phyloP scores from a whole-genome alignment of 345 rosid species.

The Durio zibethinus region DNA sequence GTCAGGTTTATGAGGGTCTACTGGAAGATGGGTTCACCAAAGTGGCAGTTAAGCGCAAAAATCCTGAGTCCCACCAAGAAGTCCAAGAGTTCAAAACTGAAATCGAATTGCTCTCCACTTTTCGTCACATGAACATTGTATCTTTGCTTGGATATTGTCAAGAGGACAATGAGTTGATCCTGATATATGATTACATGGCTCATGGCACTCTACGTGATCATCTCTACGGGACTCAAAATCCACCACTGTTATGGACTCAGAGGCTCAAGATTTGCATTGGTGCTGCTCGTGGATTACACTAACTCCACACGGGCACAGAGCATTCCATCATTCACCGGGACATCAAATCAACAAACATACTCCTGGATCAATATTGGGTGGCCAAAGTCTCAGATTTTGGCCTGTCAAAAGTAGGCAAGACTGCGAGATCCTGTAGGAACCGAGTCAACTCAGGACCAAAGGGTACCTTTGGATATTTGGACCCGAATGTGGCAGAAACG shows the following conservation, averaged over 20 bases:
- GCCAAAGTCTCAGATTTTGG: slow-evolving; percentile 12
- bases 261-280: slow-evolving; percentile 10
- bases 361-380: slow-evolving; percentile 2
- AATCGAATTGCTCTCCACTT: neutral
- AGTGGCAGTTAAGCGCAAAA: slow-evolving; percentile 5
- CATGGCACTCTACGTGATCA: slow-evolving; percentile 7
- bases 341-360: slow-evolving; percentile 10
- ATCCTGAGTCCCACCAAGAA: neutral
- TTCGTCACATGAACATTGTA: slow-evolving; percentile 10
- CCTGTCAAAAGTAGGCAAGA: neutral
- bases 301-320: neutral
- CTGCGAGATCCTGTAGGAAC: neutral
- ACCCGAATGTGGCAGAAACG: neutral
- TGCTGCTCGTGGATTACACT: slow-evolving; percentile 8
- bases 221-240: slow-evolving; percentile 3
- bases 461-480: slow-evolving; percentile 9
- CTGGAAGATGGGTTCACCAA: neutral
- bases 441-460: neutral
- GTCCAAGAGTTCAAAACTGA: slow-evolving; percentile 6
- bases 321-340: slow-evolving; percentile 13
- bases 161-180: neutral
- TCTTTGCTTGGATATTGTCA: slow-evolving; percentile 6
- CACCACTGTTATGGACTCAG: slow-evolving; percentile 6
- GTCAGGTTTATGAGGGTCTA: neutral
- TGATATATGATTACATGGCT: slow-evolving; percentile 12